A percentile compares a stretch with the other conserved stretches of the same genome.
phyloP scores from a whole-genome alignment of 1,139 yeast genomes.

The Kluyveromyces sp. region DNA sequence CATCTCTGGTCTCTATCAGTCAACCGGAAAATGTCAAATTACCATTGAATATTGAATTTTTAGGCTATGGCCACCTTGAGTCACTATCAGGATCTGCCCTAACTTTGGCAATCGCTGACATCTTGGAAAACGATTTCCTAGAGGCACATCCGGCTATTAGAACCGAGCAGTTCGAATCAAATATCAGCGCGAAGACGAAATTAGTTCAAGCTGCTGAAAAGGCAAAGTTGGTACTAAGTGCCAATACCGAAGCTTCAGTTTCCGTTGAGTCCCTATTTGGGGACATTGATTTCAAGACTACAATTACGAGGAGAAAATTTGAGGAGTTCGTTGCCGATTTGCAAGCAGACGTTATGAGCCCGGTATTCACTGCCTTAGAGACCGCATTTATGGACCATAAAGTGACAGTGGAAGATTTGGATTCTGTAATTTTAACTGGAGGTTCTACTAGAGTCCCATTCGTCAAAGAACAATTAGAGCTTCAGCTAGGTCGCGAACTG shows the following conservation, averaged over 20 bases:
- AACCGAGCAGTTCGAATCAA: conserved; percentile 38
- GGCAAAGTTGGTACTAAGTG: conserved; percentile 79
- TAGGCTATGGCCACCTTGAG: conserved; percentile 63
- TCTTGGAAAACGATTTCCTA: conserved; percentile 54
- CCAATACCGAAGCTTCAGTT: conserved; percentile 68
- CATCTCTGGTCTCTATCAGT: conserved; percentile 66
- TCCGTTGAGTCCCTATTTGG: conserved; percentile 63
- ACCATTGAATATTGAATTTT: conserved; percentile 48
- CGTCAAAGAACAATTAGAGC: conserved; percentile 54
- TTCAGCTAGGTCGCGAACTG: conserved; percentile 52
- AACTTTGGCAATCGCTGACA: conserved; percentile 56
- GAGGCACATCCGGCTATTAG: conserved; percentile 32
- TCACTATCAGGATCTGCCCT: conserved; percentile 68
- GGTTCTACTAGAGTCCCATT: conserved; percentile 91
- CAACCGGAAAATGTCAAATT: conserved; percentile 38
- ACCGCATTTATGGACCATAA: conserved; percentile 30
- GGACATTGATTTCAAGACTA: conserved; percentile 65
- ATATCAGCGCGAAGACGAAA: conserved; percentile 58
- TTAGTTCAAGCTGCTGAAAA: conserved; percentile 80
- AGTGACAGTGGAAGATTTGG: conserved; percentile 36
- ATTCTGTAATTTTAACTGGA: conserved; percentile 77
- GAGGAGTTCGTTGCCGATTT: conserved; percentile 50
- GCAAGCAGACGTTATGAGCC: conserved; percentile 42
- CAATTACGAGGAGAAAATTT: conserved; percentile 68
- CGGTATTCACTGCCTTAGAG: conserved; percentile 49